phyloP scores from a whole-genome alignment of 805 yeast species.

The Candida sithepensis region DNA sequence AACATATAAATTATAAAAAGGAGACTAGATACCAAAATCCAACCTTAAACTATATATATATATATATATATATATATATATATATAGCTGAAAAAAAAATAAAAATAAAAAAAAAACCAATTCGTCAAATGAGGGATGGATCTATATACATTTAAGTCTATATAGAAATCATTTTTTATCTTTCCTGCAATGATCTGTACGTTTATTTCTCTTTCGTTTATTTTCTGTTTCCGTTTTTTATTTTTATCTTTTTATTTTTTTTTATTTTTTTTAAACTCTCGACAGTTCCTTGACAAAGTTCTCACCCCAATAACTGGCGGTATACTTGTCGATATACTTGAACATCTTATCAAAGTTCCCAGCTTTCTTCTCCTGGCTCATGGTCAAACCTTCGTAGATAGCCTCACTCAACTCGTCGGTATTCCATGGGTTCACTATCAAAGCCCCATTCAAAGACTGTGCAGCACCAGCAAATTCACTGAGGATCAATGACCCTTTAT shows the following conservation, averaged over 20 bases:
- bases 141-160: neutral
- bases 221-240: neutral
- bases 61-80: neutral
- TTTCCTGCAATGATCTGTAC: too few species aligned
- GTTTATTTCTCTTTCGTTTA: neutral
- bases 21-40: too few species aligned
- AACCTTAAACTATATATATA: neutral
- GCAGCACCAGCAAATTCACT: conserved; percentile 99
- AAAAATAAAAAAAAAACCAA: too few species aligned
- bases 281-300: conserved; percentile 82
- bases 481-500: conserved; percentile 80
- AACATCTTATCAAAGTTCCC: conserved; percentile 82
- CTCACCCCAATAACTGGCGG: conserved; percentile 97
- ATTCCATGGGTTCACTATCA: conserved; percentile 97
- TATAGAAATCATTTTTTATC: neutral
- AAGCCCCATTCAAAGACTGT: conserved; percentile 89
- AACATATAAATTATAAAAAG: too few species aligned
- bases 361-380: conserved; percentile 75
- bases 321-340: conserved; percentile 85
- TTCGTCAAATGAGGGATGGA: too few species aligned
- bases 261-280: conserved; percentile 7
- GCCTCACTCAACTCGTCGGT: conserved; percentile 89
- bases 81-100: neutral
- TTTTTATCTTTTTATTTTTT: neutral
- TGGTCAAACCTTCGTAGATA: conserved; percentile 78